Evolutionary conservation across 305 asterid species (phyloP), one percentile per base, ranked within the genome.

Genomic region (Solanum hybrid): DNA sequence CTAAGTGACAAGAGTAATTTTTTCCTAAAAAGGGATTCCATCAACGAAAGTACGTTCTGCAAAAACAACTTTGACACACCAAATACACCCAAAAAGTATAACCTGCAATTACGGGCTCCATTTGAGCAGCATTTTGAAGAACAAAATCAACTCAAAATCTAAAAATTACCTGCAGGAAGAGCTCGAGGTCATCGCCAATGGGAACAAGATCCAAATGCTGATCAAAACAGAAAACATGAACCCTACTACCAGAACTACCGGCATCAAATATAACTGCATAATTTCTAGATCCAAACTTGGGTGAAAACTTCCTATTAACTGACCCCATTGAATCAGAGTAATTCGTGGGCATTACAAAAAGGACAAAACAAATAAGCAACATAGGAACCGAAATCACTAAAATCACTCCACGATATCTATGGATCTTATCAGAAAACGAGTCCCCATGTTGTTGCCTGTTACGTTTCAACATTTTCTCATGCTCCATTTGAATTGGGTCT

Each of bases 201-300:
- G 92, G 96, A 41, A 94, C 92, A 73, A 96, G 98, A 89, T 90
- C 90, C 88, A 96, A 91, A 88, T 89, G 39, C 5, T 81, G 32
- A 88, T 94, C 95, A 41, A 96, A 95, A 86, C 93, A 90, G 88
- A 94, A 95, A 77, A 95, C 98, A 65, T 94, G 97, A 85, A 96
- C 98, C 83, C 98, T 90, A 38, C 95, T 95, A 11, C 97, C 98
- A 0, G 98, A 95, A 89, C 96, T 96, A 22, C 98, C 98, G 2
- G 95, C 97, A 89, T 96, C 97, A 41, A 95, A 96, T 34, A 95
- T 89, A 27, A 94, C 97, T 0, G 96, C 97, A 88, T 94, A 96
- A 20, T 89, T 92, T 73, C 90, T 78, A n/a, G 87, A 75, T 61
- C 83, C 79, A 57, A 75, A 89, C 31, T 68, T 75, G 20, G 91